Conservation (phyloP, 768 basidiomycete species). For the Lactifluus volemus region DNA sequence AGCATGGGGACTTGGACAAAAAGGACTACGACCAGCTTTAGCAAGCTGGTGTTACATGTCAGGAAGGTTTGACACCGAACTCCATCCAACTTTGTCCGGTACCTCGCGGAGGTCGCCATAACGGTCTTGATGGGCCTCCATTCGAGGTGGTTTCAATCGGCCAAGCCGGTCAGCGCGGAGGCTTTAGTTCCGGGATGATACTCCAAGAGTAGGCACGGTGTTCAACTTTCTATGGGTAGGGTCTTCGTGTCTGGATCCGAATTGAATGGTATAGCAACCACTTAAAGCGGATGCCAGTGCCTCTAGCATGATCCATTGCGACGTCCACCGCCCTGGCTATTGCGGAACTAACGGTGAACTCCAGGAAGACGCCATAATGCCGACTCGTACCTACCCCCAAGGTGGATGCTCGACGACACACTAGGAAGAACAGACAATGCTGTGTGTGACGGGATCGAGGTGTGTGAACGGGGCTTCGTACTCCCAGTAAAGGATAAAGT, state of each 20-base stretch:
- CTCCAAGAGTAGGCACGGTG: background rate
- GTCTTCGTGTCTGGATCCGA: background rate
- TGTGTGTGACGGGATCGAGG: background rate
- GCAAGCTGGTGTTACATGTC: background rate
- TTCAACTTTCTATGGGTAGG: background rate
- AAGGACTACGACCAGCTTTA: background rate
- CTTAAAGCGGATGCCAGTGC: too few relatives aligned
- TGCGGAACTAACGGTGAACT: background rate
- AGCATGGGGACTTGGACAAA: background rate
- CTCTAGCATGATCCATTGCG: background rate
- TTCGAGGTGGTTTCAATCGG: background rate
- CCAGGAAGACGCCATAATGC: background rate
- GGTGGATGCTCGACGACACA: background rate
- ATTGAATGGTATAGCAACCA: background rate
- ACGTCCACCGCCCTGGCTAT: background rate
- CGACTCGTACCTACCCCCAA: background rate
- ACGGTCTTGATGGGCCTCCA: background rate
- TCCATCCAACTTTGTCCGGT: background rate
- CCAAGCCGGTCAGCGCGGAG: background rate
- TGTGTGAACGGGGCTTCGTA: background rate
- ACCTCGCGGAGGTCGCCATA: background rate
- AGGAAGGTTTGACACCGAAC: background rate
- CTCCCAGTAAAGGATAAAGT: constrained; percentile 3
- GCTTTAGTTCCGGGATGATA: background rate
- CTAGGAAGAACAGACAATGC: background rate